Evolutionary conservation across 179 eudicot genomes (phyloP).

Genomic region (Camellia oleifera): DNA sequence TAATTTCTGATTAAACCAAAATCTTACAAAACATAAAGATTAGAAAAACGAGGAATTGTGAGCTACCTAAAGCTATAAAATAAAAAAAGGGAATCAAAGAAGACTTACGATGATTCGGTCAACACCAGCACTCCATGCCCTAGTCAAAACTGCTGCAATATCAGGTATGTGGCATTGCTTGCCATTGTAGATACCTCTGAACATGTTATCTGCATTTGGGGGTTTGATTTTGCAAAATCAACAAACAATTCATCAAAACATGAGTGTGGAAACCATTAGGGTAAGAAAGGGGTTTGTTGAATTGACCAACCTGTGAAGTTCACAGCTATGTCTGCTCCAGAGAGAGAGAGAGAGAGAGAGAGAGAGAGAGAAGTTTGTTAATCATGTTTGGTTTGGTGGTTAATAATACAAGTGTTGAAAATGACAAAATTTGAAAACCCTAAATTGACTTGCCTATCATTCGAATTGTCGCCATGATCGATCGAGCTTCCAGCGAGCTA

Average conservation of each 20-base stretch:
- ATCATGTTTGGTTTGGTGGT: not conserved
- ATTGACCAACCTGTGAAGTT: slow-evolving; percentile 81
- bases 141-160: slow-evolving; percentile 64
- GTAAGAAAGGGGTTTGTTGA: slow-evolving; percentile 17
- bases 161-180: slow-evolving; percentile 81
- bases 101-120: slow-evolving; percentile 76
- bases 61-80: not conserved
- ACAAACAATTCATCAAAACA: not conserved
- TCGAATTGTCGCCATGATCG: slow-evolving; percentile 45
- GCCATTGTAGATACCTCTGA: slow-evolving; percentile 89
- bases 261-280: slow-evolving; percentile 2
- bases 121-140: slow-evolving; percentile 96
- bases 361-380: not conserved
- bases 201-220: slow-evolving; percentile 69
- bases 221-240: slow-evolving; percentile 8
- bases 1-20: not conserved
- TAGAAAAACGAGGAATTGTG: not conserved
- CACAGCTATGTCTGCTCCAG: slow-evolving; percentile 77
- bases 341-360: not conserved
- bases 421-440: not conserved
- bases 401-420: not conserved
- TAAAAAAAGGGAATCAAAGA: not conserved
- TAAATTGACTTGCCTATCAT: slow-evolving; percentile 56
- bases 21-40: not conserved
- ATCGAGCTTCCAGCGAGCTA: not conserved